Percentiles rank a stretch among this genome's conserved stretches.
Evolutionary conservation across 345 rosid species (phyloP).

Genomic region (Brassica nigra): DNA sequence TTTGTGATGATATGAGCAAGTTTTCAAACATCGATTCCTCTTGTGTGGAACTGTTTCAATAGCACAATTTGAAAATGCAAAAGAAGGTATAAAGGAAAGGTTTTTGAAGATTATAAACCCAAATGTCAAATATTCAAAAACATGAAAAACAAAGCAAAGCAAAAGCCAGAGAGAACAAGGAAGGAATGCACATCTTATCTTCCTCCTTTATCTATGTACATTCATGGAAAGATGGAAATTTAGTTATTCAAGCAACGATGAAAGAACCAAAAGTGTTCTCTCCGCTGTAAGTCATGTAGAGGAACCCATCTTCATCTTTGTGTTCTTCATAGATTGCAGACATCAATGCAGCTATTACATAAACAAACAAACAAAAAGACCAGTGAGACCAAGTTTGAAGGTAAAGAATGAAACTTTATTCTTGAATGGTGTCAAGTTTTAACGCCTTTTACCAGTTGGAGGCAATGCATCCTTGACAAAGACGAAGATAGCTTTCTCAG

Average conservation of each 20-base stretch:
- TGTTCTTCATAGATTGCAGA: constrained; percentile 90
- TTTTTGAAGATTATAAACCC: not conserved
- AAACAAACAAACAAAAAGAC: not conserved
- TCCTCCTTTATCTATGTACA: constrained; percentile 36
- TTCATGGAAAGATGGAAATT: not conserved
- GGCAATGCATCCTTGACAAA: constrained; percentile 76
- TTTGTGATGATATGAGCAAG: not conserved
- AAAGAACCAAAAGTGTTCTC: constrained; percentile 86
- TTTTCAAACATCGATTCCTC: not conserved
- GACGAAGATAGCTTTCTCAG: constrained; percentile 83
- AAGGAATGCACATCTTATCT: constrained; percentile 36
- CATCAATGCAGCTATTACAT: constrained; percentile 79
- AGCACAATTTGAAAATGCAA: not conserved
- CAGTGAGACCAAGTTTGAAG: not conserved
- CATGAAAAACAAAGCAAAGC: constrained; percentile 11
- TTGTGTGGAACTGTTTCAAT: not conserved
- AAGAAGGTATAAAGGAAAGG: not conserved
- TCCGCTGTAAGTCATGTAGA: constrained; percentile 97
- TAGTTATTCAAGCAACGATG: constrained; percentile 13
- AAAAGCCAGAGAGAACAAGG: constrained; percentile 16
- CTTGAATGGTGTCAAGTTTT: not conserved
- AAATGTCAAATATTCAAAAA: constrained; percentile 17
- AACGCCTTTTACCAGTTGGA: constrained; percentile 57
- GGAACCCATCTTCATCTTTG: constrained; percentile 97
- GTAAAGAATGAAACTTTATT: constrained; percentile 6